Percentiles rank a stretch among this genome's conserved stretches.
Conservation (phyloP, 805 yeast species). For the Sungouiozyma intestinalis region DNA sequence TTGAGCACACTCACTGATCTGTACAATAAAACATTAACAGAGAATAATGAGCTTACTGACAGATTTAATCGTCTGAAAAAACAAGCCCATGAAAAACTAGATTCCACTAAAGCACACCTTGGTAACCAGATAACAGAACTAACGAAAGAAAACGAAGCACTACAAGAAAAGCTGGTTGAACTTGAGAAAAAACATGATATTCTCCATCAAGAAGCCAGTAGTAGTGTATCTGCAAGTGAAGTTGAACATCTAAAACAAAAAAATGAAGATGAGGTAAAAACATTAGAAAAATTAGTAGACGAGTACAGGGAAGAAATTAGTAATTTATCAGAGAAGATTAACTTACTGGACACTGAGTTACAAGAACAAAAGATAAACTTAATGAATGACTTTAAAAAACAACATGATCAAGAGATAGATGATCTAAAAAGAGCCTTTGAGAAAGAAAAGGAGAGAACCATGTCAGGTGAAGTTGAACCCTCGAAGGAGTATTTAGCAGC, state of each 20-base stretch:
- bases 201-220: background rate
- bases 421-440: background rate
- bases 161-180: slow-evolving; percentile 17
- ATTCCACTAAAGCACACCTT: slow-evolving; percentile 27
- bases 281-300: slow-evolving; percentile 3
- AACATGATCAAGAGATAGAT: slow-evolving; percentile 1
- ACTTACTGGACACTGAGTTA: background rate
- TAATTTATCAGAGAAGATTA: background rate
- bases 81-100: slow-evolving; percentile 29
- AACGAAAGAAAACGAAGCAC: slow-evolving; percentile 27
- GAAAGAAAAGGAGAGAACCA: slow-evolving; percentile 1
- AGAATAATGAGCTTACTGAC: slow-evolving; percentile 27
- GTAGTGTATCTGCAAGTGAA: background rate
- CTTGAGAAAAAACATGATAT: background rate
- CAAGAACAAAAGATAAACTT: slow-evolving; percentile 3
- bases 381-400: background rate
- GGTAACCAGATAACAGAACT: slow-evolving; percentile 29
- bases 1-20: background rate
- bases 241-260: slow-evolving; percentile 7
- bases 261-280: slow-evolving; percentile 7
- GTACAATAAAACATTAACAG: background rate
- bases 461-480: slow-evolving; percentile 3
- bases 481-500: slow-evolving; percentile 14
- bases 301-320: slow-evolving; percentile 2
- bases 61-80: slow-evolving; percentile 25